A percentile compares a stretch with the other conserved stretches of the same genome.
Conservation (phyloP, 1,139 yeast species). For the Yarrowia galli region DNA sequence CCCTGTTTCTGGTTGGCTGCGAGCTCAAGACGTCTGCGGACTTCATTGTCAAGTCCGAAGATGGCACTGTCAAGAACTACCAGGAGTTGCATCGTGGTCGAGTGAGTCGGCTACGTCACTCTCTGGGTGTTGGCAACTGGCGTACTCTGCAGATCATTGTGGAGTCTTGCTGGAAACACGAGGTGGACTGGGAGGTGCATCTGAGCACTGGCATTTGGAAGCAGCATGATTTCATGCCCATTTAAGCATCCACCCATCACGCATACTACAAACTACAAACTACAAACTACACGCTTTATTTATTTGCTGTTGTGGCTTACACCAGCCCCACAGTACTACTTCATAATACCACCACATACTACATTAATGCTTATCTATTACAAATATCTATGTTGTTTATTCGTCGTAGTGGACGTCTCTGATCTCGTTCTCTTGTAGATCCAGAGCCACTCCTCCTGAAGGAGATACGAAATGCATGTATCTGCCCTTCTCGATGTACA, state of each 20-base stretch:
- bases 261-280: no score
- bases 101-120: neutral
- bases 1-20: constrained; percentile 25
- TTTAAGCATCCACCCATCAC: neutral
- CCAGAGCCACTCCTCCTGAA: neutral
- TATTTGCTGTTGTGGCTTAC: neutral
- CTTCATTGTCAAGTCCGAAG: constrained; percentile 11
- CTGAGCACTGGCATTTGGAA: constrained; percentile 31
- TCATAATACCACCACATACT: neutral
- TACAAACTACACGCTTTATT: no score
- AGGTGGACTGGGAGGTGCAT: constrained; percentile 37
- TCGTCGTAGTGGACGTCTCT: neutral
- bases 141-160: constrained; percentile 18
- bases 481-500: constrained; percentile 3
- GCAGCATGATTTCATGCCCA: constrained; percentile 37
- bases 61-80: constrained; percentile 11
- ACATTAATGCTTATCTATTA: no score
- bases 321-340: neutral
- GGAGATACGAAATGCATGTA: constrained; percentile 6
- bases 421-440: constrained; percentile 4
- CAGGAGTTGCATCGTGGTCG: constrained; percentile 13
- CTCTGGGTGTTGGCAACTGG: constrained; percentile 33
- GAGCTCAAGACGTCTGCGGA: constrained; percentile 16
- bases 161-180: constrained; percentile 28
- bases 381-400: no score